Evolutionary conservation across 768 basidiomycete species (phyloP), one percentile per base, ranked within the genome.

Genomic region (Podaxis sp.): DNA sequence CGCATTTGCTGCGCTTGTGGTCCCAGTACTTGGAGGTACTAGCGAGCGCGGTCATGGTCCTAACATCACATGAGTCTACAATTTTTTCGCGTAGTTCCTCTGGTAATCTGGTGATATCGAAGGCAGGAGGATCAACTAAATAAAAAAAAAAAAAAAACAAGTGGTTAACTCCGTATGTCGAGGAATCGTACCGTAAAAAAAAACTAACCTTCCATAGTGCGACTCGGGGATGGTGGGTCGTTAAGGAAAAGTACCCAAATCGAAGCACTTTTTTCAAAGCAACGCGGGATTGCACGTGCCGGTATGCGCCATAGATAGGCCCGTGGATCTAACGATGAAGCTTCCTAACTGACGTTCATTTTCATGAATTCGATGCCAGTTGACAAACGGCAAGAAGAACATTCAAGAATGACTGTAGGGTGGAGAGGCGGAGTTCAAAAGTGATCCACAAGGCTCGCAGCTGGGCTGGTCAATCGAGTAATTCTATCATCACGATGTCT

Each of bases 11-110:
- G 40, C 51, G 51, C 15, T 41, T 53, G 59, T 36, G 51, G 37
- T 53, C 40, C 59, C 59, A 60, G 37, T 53, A 40, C 51, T 54
- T 60, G 37, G 59, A 60, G 37, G 59, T 60, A 1, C 51, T 43
- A 2, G 37, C 50, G 19, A 60, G 59, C 38, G 38, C 51, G 15
- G 51, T 43, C 59, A 60, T 53, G 24, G 59, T 25, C 38, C 40
- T 53, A 25, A 53, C 12, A 36, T 60, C 59, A 19, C 51, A 52
- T 8, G 27, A 53, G 24, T 52, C 59, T 40, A 60, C 53, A 40
- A 60, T 60, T 27, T 53, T 54, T 15, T 60, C 51, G 25, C 25
- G 51, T 43, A 60, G 51, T 19, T 60, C 59, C 29, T 43, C 50
- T 11, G 59, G 59, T 12, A 60, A 60, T 22, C 59, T 53, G 12